These are phyloP conservation scores for Exobasidium rhododendri DNA, from an alignment of 1,284 basidiomycete genomes.

Conservation along the genomic window DNA sequence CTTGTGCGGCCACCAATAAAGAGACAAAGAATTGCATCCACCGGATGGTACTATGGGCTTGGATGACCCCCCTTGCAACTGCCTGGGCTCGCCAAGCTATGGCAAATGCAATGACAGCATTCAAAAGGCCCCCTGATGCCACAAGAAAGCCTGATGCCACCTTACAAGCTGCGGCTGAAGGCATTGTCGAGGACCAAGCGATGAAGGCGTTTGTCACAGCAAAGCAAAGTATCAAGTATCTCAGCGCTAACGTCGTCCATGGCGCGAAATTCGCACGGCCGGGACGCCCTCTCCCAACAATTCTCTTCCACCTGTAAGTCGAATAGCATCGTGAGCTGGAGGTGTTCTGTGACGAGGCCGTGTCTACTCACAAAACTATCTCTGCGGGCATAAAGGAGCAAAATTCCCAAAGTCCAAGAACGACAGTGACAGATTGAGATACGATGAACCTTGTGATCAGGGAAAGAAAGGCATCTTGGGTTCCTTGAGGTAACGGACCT, in stretches of 20 bases:
- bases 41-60: background rate
- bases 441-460: background rate
- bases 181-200: slow-evolving; percentile 2
- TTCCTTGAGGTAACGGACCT: background rate
- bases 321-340: background rate
- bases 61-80: slow-evolving; percentile 12
- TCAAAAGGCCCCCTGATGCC: background rate
- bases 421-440: background rate
- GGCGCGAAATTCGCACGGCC: slow-evolving; percentile 5
- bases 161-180: slow-evolving; percentile 1
- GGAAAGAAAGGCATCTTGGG: background rate
- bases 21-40: slow-evolving; percentile 4
- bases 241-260: slow-evolving; percentile 5
- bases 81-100: slow-evolving; percentile 13
- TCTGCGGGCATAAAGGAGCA: slow-evolving; percentile 4
- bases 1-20: background rate
- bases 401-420: slow-evolving; percentile 8
- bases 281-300: background rate
- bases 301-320: background rate
- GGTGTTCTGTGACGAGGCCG: background rate
- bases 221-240: slow-evolving; percentile 6
- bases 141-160: slow-evolving; percentile 2
- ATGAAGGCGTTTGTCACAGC: background rate
- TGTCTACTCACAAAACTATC: slow-evolving; percentile 6
- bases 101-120: slow-evolving; percentile 4